A percentile compares a stretch with the other conserved stretches of the same genome.
Evolutionary conservation across 1,139 yeast genomes (phyloP).

Genomic region (Pneumocystis jirovecii): DNA sequence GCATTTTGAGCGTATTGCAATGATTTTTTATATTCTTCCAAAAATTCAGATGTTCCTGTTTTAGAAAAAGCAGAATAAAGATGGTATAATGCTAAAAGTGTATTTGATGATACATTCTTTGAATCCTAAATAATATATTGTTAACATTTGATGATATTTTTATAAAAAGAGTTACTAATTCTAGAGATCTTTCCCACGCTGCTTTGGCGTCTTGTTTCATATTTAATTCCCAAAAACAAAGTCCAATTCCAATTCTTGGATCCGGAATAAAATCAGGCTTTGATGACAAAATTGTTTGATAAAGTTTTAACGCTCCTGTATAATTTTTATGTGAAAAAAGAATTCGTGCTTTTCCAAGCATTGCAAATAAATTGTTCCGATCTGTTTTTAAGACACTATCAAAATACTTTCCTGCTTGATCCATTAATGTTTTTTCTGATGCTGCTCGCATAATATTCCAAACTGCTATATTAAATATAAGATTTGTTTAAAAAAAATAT

Average conservation of each 20-base stretch:
- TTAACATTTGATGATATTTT: not conserved
- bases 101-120: slow-evolving; percentile 43
- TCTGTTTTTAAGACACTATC: slow-evolving; percentile 25
- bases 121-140: slow-evolving; percentile 28
- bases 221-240: slow-evolving; percentile 80
- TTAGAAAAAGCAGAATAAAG: slow-evolving; percentile 46
- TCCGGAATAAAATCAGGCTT: slow-evolving; percentile 73
- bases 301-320: slow-evolving; percentile 56
- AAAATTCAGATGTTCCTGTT: slow-evolving; percentile 23
- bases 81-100: slow-evolving; percentile 52
- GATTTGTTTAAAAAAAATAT: slow-evolving; percentile 12
- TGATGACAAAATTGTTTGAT: slow-evolving; percentile 64
- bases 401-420: slow-evolving; percentile 19
- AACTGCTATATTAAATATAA: not conserved
- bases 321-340: slow-evolving; percentile 60
- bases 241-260: slow-evolving; percentile 87
- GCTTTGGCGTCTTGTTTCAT: slow-evolving; percentile 60
- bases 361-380: slow-evolving; percentile 53
- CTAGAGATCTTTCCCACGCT: slow-evolving; percentile 73
- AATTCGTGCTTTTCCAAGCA: slow-evolving; percentile 74
- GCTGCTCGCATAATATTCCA: slow-evolving; percentile 4
- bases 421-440: slow-evolving; percentile 9
- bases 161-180: slow-evolving; percentile 25
- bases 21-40: slow-evolving; percentile 23
- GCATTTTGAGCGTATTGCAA: slow-evolving; percentile 27